Evolutionary conservation across 2,329 filamentous ascomycete species (phyloP).

Genomic region (Stagonosporopsis rhizophila): DNA sequence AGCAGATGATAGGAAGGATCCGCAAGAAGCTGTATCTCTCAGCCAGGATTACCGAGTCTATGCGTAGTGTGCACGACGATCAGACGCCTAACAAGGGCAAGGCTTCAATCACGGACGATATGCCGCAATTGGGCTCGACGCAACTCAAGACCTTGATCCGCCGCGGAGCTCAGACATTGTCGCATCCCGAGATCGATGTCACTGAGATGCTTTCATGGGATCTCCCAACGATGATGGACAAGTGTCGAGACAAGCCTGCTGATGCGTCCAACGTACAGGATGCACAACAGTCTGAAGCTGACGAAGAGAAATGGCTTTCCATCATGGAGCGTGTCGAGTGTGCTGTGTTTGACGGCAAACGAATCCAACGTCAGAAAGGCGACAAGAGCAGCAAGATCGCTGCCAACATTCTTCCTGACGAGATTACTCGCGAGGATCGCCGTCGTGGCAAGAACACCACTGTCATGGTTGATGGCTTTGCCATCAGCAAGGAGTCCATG

Average conservation of each 20-base stretch:
- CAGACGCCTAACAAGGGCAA: constrained; percentile 37
- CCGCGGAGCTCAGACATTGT: constrained; percentile 61
- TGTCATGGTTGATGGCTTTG: constrained; percentile 63
- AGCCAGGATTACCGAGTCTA: constrained; percentile 65
- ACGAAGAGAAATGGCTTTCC: constrained; percentile 64
- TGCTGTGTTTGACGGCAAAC: constrained; percentile 64
- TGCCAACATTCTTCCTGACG: constrained; percentile 48
- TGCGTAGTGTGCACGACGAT: constrained; percentile 60
- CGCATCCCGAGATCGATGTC: constrained; percentile 60
- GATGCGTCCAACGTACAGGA: constrained; percentile 48
- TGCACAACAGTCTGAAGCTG: constrained; percentile 50
- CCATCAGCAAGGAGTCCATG: constrained; percentile 64
- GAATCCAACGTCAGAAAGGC: constrained; percentile 52
- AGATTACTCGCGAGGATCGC: constrained; percentile 56
- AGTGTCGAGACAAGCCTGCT: constrained; percentile 60
- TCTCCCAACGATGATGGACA: constrained; percentile 60
- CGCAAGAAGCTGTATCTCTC: constrained; percentile 69
- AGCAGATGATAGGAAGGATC: constrained; percentile 65
- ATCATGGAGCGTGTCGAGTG: constrained; percentile 65
- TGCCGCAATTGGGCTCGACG: constrained; percentile 59
- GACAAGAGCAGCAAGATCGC: constrained; percentile 33
- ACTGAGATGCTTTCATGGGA: constrained; percentile 66
- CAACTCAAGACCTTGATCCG: constrained; percentile 63
- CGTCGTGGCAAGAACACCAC: constrained; percentile 65
- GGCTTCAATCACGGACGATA: constrained; percentile 51